Evolutionary conservation across 192 early-diverging fungal species (phyloP), one percentile per base, ranked within the genome.

Genomic region (Mortierella antarctica): DNA sequence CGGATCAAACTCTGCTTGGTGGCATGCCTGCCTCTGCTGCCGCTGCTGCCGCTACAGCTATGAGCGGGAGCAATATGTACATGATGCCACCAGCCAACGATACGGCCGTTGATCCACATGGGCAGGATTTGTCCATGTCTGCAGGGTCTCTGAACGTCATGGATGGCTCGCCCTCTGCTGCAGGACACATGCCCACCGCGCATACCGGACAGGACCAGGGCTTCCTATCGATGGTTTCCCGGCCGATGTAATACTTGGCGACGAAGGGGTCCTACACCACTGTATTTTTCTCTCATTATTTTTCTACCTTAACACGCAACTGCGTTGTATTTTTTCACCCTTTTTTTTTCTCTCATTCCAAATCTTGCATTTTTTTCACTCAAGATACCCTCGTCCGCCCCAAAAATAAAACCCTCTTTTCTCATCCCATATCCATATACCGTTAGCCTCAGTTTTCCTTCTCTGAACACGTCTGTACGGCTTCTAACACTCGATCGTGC

Each of bases 111-210:
- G 49, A 17, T 5, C 23, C 68, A 31, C 31, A 31, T 3, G 31
- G 31, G 3, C 31, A 31, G 31, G 31, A 31, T 31, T 31, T 31
- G 31, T 31, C 31, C 31, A 31, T 31, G 3, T 17, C 59, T 7
- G 23, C 45, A 14, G 59, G 12, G 23, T 39, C 61, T n/a, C 56
- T 71, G 60, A 63, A 31, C 12, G 31, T 44, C 15, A 63, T 71
- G 21, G 70, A 71, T 4, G 49, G 50, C 31, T 31, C 31, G 31
- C 31, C 31, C 31, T 31, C 31, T 31, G 31, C 31, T 31, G 31
- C 31, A 31, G 31, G 31, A 1, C 31, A 31, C 1, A 31, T 31
- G 31, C 31, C 31, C 31, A 31, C 31, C 1, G 31, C 31, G 31
- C 31, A 31, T 31, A 31, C 31, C 31, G 31, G 31, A 31, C 57